Base-by-base conservation (phyloP, 495 filamentous ascomycete genomes). In the Friedmanniomyces simplex region DNA sequence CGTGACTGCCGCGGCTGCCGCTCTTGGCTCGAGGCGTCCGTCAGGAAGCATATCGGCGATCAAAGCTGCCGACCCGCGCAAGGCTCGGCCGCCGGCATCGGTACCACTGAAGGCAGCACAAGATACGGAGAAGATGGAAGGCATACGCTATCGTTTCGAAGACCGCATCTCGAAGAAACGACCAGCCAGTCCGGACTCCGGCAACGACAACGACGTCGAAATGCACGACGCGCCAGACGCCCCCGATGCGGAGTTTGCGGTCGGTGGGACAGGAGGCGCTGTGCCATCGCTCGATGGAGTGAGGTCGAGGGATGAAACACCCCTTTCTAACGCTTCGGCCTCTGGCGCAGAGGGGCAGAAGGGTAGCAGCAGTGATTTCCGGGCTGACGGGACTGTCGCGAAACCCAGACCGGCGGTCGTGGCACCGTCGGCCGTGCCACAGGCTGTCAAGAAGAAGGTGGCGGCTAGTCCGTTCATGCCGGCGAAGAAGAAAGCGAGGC, bases 401-500 rank as follows among this genome's bases (percentile, higher is more conserved):
- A 63, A 59, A 43, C 47, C 45, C 45, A 52, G 47, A 57, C 25
- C 43, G 24, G 59, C 36, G 0, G 26, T 14, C 37, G 55, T 53
- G 32, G 50, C 59, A 39, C 59, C 54, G 18, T 43, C 39, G 13
- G 22, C 58, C 3, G 54, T 58, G n/a, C 24, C 48, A 46, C 59
- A 41, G 26, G 34, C 28, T 41, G 18, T 48, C 16, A 59, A 32
- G 52, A 63, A 63, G 52, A 47, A 52, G 24, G 55, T 50, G 30
- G 56, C 61, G 16, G 51, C 61, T 12, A 59, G 36, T 26, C 61
- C 61, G 10, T 63, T 63, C 18, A 59, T 63, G 34, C 61, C 55
- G 1, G 20, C 48, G 47, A 59, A 63, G 56, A 46, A 16, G n/a
- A 62, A 54, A 54, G 39, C 14, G 6, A 49, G 22, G 25, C 46